These are phyloP conservation scores for Leptographium lundbergii DNA, from an alignment of 2,329 filamentous ascomycete species.

Conservation along the genomic window DNA sequence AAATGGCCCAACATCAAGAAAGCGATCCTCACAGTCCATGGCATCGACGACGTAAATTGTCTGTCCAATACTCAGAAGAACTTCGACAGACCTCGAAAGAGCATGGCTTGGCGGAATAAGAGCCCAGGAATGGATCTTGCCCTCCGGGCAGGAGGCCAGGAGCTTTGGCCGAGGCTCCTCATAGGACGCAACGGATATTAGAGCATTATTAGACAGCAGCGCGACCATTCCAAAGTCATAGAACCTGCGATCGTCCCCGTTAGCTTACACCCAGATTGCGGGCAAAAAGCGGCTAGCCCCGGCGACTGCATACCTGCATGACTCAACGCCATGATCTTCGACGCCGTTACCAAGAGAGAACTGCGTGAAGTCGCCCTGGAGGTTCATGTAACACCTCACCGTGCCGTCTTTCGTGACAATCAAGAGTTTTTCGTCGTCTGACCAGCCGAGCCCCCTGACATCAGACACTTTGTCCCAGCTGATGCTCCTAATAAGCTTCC, in stretches of 20 bases:
- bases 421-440: conserved; percentile 83
- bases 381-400: conserved; percentile 77
- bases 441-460: conserved; percentile 88
- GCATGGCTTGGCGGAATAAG: conserved; percentile 81
- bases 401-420: conserved; percentile 83
- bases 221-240: conserved; percentile 90
- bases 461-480: conserved; percentile 75
- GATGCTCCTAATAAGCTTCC: conserved; percentile 74
- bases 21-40: conserved; percentile 79
- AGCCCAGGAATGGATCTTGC: conserved; percentile 75
- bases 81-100: conserved; percentile 84
- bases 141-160: conserved; percentile 64
- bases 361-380: conserved; percentile 91
- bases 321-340: conserved; percentile 74
- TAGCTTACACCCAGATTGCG: conserved; percentile 5
- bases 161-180: conserved; percentile 79
- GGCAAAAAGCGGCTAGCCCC: neutral
- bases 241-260: conserved; percentile 37
- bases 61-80: conserved; percentile 69
- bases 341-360: conserved; percentile 85
- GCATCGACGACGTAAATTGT: conserved; percentile 83
- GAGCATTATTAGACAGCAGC: conserved; percentile 72
- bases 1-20: conserved; percentile 86
- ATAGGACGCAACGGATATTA: conserved; percentile 81
- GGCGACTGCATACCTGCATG: conserved; percentile 47